Conservation (phyloP, 1,284 basidiomycete genomes). For the Ceratobasidium sp. region DNA sequence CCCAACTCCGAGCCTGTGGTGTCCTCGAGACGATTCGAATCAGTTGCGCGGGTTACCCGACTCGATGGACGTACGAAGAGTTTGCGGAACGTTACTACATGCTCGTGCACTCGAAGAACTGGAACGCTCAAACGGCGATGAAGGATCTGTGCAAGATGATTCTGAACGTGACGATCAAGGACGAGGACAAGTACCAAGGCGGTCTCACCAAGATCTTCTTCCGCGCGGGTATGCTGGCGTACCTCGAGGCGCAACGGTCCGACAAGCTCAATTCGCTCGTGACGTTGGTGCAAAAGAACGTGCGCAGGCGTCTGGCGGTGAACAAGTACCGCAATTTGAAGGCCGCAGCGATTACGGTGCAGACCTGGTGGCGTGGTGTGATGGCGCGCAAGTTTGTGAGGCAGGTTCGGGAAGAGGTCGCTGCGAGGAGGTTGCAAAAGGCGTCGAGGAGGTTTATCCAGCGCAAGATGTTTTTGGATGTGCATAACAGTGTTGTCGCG, state of each 20-base stretch:
- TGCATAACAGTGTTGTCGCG: constrained; percentile 74
- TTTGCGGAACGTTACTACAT: constrained; percentile 99
- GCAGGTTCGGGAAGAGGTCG: constrained; percentile 77
- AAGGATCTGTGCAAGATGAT: constrained; percentile 88
- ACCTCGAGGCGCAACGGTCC: constrained; percentile 90
- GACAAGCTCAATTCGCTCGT: constrained; percentile 91
- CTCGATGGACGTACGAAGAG: constrained; percentile 98
- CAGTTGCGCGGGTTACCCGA: constrained; percentile 98
- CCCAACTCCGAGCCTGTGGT: constrained; percentile 97
- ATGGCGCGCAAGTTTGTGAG: constrained; percentile 81
- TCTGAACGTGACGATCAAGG: constrained; percentile 87
- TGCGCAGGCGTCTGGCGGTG: constrained; percentile 86
- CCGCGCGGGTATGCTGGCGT: constrained; percentile 98
- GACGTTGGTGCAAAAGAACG: constrained; percentile 97
- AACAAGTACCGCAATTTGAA: constrained; percentile 84
- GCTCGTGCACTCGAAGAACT: constrained; percentile 88
- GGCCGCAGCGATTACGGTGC: constrained; percentile 83
- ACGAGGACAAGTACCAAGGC: constrained; percentile 96
- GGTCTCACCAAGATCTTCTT: constrained; percentile 99
- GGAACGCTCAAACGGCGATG: constrained; percentile 79
- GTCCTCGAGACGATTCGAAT: constrained; percentile 99
- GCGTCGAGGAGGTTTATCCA: constrained; percentile 80
- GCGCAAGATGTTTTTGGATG: constrained; percentile 75
- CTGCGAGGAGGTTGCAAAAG: constrained; percentile 84
- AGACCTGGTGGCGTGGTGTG: constrained; percentile 93